Evolutionary conservation across 2,329 filamentous ascomycete species (phyloP), one percentile per base, ranked within the genome.

Genomic region (Macrophomina pseudophaseolina): DNA sequence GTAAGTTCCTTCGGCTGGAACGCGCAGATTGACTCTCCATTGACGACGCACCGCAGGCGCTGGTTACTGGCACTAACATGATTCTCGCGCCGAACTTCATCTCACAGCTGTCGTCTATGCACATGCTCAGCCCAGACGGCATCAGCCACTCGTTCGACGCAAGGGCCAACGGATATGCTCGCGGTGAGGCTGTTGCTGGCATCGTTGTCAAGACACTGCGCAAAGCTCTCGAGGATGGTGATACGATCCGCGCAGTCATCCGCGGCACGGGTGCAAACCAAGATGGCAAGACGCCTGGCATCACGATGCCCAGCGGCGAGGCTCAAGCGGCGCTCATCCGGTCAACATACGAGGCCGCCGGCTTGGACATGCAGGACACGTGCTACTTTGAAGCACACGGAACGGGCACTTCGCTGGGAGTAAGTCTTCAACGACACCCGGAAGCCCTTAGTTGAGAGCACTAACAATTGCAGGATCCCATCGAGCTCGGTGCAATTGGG

Each of bases 401-500:
- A n/a, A 87, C 86, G 0, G 86, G 85, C 6, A 88, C 66, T 3
- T 78, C 78, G 49, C 81, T 82, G 1, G 86, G 86, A 2, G 86
- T 78, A 78, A 12, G 80, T 83, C 0, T 80, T 85, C n/a, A 23
- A 11, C 51, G 35, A 11, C 18, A 40, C 49, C 30, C 9, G 42
- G 9, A 28, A 56, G 11, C 12, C 14, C 28, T 72, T 72, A 0
- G 65, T 74, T 8, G 58, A 71, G 23, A 66, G 18, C 14, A 48
- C 44, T 40, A 40, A 40, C 38, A 40, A 40, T 48, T 23, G 44
- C 44, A 48, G 1, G 51, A 54, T 12, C 30, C 30, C 32, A 8
- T 18, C 5, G 51, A 54, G n/a, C 30, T 54, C 6, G 32, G 32
- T 8, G 51, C 51, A 14, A 35, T 54, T 16, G 51, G 9, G 1